Evolutionary conservation across 2,329 filamentous ascomycete genomes (phyloP).

Genomic region (Zopfia rhizophila): DNA sequence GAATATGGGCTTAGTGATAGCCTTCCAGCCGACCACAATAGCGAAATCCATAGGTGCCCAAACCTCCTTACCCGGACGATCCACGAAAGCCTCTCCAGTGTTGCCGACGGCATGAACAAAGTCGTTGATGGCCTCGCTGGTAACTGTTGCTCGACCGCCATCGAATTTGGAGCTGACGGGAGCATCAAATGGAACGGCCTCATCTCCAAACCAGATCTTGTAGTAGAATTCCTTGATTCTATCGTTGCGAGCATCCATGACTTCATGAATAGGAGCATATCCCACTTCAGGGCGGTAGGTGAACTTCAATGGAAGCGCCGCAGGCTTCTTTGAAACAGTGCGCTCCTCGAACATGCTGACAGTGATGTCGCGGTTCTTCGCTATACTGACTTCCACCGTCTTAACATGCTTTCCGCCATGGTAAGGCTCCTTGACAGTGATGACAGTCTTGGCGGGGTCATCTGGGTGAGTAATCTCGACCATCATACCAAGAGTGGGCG

Average conservation of each 20-base stretch:
- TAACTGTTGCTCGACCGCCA: slow-evolving; percentile 87
- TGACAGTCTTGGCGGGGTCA: slow-evolving; percentile 82
- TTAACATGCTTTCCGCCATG: slow-evolving; percentile 87
- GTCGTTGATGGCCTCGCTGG: slow-evolving; percentile 92
- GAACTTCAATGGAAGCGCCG: slow-evolving; percentile 87
- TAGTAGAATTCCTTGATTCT: slow-evolving; percentile 99
- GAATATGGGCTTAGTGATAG: slow-evolving; percentile 99
- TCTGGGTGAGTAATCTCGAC: slow-evolving; percentile 88
- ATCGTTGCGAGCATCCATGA: slow-evolving; percentile 96
- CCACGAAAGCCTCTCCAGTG: slow-evolving; percentile 96
- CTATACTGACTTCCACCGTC: slow-evolving; percentile 85
- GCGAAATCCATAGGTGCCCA: slow-evolving; percentile 99
- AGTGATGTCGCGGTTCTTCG: slow-evolving; percentile 79
- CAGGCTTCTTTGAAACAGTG: slow-evolving; percentile 82
- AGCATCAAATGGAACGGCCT: slow-evolving; percentile 83
- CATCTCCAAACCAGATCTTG: slow-evolving; percentile 94
- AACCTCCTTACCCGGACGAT: slow-evolving; percentile 91
- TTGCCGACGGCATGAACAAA: slow-evolving; percentile 99
- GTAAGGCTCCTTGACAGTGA: slow-evolving; percentile 87
- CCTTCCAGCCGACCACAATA: slow-evolving; percentile 98
- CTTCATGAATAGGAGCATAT: slow-evolving; percentile 96
- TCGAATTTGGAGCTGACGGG: slow-evolving; percentile 89
- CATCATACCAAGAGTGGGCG: slow-evolving; percentile 84
- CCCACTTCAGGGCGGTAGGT: slow-evolving; percentile 94
- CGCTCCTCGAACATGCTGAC: slow-evolving; percentile 94